Evolutionary conservation across 148 eudicot species (phyloP).

Genomic region (Camellia granthamiana): DNA sequence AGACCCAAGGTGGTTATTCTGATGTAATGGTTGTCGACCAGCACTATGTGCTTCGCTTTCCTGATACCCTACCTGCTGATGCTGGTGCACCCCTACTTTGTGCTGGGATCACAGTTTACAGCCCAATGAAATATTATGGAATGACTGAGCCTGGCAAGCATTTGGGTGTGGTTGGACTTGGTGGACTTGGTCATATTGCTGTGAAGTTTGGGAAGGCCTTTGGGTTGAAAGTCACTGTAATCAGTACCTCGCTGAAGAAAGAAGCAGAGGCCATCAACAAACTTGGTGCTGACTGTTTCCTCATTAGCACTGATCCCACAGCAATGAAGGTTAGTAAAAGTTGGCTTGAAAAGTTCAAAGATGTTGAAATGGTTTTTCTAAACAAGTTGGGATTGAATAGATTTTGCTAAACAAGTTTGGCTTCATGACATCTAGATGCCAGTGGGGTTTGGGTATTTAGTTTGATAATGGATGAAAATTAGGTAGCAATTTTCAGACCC

Average conservation of each 20-base stretch:
- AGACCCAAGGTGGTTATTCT: conserved; percentile 62
- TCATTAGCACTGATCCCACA: conserved; percentile 51
- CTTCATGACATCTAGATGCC: no score
- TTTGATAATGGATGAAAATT: no score
- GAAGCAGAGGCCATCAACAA: conserved; percentile 52
- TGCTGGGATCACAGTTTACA: conserved; percentile 35
- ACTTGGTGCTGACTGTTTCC: conserved; percentile 66
- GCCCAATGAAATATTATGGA: conserved; percentile 73
- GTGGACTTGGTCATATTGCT: conserved; percentile 39
- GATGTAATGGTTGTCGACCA: conserved; percentile 55
- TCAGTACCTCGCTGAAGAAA: conserved; percentile 56
- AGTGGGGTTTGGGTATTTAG: no score
- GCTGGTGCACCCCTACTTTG: conserved; percentile 46
- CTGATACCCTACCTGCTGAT: conserved; percentile 51
- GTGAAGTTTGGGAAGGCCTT: conserved; percentile 77
- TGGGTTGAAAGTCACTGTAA: conserved; percentile 62
- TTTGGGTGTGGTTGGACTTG: conserved; percentile 62
- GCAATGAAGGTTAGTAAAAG: conserved; percentile 48
- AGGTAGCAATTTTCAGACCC: no score
- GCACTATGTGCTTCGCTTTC: conserved; percentile 50
- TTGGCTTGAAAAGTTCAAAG: background rate
- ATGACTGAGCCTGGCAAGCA: conserved; percentile 61
- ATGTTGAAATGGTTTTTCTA: background rate
- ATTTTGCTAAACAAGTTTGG: no score
- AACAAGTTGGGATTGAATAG: background rate